Base-by-base conservation (phyloP, 805 yeast genomes). In the Saturnispora gosingensis region DNA sequence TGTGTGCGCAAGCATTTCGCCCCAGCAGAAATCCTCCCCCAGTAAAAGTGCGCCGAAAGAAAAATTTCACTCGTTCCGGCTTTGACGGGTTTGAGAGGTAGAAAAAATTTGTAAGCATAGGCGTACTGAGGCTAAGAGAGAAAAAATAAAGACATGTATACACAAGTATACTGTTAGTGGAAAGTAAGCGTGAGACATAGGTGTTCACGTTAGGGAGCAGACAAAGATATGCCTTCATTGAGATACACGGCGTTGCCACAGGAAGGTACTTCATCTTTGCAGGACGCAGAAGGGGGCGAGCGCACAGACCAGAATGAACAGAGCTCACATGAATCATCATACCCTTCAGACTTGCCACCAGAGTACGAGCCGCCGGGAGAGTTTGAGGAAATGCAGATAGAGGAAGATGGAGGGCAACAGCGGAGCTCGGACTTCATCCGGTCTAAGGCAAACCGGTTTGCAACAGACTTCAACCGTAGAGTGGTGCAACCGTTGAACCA, bases 301-400 rank as follows among this genome's bases (percentile, higher is more conserved):
- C 6, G 42, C 43, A 28, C 9, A 34, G 43, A 35, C 28, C 28
- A 7, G 20, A 24, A 27, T 25, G n/a, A 16, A 22, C 47, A 28
- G 6, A 30, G 36, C 22, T 18, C 42, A 38, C 42, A 38, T 16
- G 42, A 38, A 38, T 38, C 42, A 16, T 8, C 24, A 24, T 40
- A 46, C 24, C 55, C 49, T 7, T 39, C 47, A 6, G 58, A 56
- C 25, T 50, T 49, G 27, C 69, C 69, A n/a, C 65, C 67, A 10
- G 62, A 56, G 10, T 62, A 60, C 43, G 58, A 52, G 16, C 49
- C 51, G 15, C 32, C 55, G 4, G 35, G 39, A 3, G 48, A 18
- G 10, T 68, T 67, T 57, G 68, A 69, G 46, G 71, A 68, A 54
- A 71, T 78, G 63, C 79, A 75, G 30, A 66, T 77, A 8, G 79